phyloP scores from a whole-genome alignment of 2,329 filamentous ascomycete species.

The Xylaria sp. region DNA sequence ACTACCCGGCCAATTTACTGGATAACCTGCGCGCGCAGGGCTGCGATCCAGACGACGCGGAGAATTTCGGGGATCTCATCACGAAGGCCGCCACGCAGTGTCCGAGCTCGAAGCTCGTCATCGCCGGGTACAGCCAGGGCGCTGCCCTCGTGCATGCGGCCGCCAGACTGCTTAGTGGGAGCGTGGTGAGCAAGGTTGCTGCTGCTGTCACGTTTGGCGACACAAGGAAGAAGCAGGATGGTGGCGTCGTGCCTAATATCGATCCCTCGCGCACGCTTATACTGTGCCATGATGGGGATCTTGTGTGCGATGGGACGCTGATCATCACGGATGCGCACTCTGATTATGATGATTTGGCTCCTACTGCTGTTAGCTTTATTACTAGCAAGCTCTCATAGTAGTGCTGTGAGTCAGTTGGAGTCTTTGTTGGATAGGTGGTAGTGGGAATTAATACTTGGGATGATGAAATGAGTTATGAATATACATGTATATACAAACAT shows the following conservation, averaged over 20 bases:
- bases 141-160: constrained; percentile 58
- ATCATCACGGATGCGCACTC: constrained; percentile 55
- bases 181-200: constrained; percentile 49
- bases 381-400: constrained; percentile 28
- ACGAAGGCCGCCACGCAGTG: constrained; percentile 53
- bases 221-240: constrained; percentile 53
- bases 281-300: constrained; percentile 62
- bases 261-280: constrained; percentile 51
- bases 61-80: constrained; percentile 50
- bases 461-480: neutral
- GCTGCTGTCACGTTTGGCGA: constrained; percentile 58
- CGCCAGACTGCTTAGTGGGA: constrained; percentile 48
- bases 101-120: constrained; percentile 55
- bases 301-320: constrained; percentile 61
- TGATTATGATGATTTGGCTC: constrained; percentile 49
- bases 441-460: neutral
- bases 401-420: too few relatives aligned
- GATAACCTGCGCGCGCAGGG: constrained; percentile 46
- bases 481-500: neutral
- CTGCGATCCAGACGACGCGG: constrained; percentile 50
- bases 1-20: constrained; percentile 43
- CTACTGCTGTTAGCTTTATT: constrained; percentile 36
- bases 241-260: constrained; percentile 50
- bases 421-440: neutral
- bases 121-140: constrained; percentile 58